Base-by-base conservation (phyloP, 2,329 filamentous ascomycete genomes). In the Lachnellula hyalina region DNA sequence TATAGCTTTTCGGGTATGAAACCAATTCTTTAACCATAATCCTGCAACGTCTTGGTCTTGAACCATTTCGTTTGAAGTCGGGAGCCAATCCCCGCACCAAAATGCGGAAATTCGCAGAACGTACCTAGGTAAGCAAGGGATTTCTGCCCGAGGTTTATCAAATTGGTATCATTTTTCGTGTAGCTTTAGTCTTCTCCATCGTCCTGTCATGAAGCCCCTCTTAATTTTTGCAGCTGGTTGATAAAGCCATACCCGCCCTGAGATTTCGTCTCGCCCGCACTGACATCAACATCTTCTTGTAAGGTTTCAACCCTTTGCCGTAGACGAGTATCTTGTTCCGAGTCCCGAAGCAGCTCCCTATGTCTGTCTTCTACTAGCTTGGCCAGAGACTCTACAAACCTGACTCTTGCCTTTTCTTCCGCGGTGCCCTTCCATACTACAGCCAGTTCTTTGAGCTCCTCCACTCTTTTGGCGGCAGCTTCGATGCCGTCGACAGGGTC, bases 341-440 rank as follows among this genome's bases (percentile, higher is more conserved):
- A 61, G 42, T 70, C 67, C 36, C 63, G 53, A 19, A 69, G 46
- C n/a, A 70, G 50, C 45, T 69, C 67, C 50, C 64, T 56, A 57
- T 70, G 68, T 21, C 76, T 77, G 61, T 96, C 93, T 67, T 96
- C 91, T 1, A 96, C 89, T 72, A 90, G 80, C 74, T 85, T 90
- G 35, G 85, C 84, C 64, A 99, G 71, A 50, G 81, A 80, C 61
- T 97, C 93, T 17, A 99, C 85, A 68, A 96, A 91, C 65, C 83
- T 88, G 9, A 75, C 74, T 51, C 94, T 78, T 5, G 90, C 90
- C 72, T 89, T 95, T 70, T 97, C 94, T 73, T 99, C 94, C 0
- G 89, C 87, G 2, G 94, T 96, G n/a, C 91, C 91, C 69, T 88
- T 93, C 92, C 94, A 99, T 21, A 99, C 85, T n/a, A 74, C 74